Evolutionary conservation across 805 yeast species (phyloP).

Genomic region (Candida gorgasii): DNA sequence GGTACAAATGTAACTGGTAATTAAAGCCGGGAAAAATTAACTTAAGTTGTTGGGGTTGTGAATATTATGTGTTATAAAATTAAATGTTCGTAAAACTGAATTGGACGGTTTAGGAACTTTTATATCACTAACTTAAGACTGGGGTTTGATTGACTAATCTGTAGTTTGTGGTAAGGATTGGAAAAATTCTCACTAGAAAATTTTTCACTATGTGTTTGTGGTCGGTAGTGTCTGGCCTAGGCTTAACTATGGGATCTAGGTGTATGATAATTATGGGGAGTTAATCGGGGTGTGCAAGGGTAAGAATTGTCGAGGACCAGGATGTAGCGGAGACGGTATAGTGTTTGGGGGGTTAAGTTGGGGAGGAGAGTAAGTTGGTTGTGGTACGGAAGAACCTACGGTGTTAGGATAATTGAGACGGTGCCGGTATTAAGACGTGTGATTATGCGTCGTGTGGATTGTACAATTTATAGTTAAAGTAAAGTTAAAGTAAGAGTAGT

Average conservation of each 20-base stretch:
- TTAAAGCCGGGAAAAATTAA: not conserved
- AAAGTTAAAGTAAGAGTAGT: too few species aligned
- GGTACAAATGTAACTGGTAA: not conserved
- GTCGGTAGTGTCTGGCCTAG: not conserved
- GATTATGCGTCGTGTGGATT: not conserved
- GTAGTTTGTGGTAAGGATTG: conserved; percentile 3
- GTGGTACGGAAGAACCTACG: too few species aligned
- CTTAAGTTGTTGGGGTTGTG: not conserved
- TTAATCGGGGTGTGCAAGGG: not conserved
- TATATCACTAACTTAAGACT: not conserved
- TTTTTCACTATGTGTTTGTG: conserved; percentile 6
- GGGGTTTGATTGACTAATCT: not conserved
- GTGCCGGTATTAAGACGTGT: not conserved
- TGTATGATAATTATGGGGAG: not conserved
- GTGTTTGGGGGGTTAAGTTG: too few species aligned
- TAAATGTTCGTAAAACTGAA: not conserved
- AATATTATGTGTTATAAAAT: not conserved
- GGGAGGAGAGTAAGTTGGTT: too few species aligned
- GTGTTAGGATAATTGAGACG: too few species aligned
- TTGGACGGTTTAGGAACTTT: not conserved
- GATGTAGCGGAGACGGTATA: too few species aligned
- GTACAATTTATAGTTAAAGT: too few species aligned
- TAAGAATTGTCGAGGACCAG: too few species aligned
- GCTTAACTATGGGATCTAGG: too few species aligned
- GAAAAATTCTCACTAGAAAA: conserved; percentile 8